These are phyloP conservation scores for Geosiphon pyriformis DNA, from an alignment of 192 early-diverging fungal genomes.

Conservation along the genomic window DNA sequence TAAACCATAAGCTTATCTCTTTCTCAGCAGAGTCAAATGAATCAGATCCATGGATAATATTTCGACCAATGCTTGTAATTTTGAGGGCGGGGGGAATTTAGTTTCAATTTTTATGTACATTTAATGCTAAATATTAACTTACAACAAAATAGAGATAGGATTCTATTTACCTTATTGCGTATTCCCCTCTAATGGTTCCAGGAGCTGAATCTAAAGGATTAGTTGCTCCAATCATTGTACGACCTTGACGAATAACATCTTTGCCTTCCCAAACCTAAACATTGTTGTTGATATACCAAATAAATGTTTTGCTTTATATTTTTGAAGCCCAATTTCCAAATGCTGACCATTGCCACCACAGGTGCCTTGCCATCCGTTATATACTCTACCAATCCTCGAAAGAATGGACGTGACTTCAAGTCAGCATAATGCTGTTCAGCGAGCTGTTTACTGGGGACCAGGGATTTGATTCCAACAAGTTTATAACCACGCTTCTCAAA, in stretches of 20 bases:
- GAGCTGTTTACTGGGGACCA: constrained; percentile 54
- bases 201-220: constrained; percentile 83
- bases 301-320: background rate
- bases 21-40: constrained; percentile 74
- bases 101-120: no score
- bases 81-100: no score
- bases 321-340: background rate
- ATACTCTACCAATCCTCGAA: constrained; percentile 82
- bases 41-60: constrained; percentile 87
- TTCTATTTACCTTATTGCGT: constrained; percentile 42
- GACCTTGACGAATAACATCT: constrained; percentile 83
- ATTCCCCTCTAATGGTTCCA: constrained; percentile 88
- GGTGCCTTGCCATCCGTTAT: constrained; percentile 87
- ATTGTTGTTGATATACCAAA: constrained; percentile 27
- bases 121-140: no score
- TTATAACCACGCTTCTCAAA: constrained; percentile 91
- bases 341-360: constrained; percentile 58
- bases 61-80: constrained; percentile 64
- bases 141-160: no score
- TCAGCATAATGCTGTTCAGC: constrained; percentile 89
- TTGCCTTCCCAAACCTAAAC: constrained; percentile 80
- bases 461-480: constrained; percentile 77
- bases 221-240: constrained; percentile 86
- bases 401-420: constrained; percentile 81
- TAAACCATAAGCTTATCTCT: constrained; percentile 77